Conservation (phyloP, 176 grass and related monocot genomes). For the Pontederia crassipes region DNA sequence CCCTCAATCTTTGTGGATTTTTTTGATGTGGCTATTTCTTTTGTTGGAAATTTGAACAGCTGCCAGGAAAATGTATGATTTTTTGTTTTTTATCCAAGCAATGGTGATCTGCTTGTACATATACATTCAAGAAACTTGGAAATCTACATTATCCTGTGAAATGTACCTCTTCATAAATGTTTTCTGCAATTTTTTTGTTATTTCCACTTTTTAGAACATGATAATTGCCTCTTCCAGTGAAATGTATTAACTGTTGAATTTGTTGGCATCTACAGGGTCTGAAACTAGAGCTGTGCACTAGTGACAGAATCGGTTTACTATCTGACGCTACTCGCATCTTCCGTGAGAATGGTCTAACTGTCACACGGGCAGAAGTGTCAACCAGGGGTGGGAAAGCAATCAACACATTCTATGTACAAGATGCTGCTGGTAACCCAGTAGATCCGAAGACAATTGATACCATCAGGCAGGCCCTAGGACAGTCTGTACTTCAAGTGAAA, state of each 20-base stretch:
- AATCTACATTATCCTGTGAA: no score
- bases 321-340: slow-evolving; percentile 17
- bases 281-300: slow-evolving; percentile 7
- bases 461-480: neutral
- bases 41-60: no score
- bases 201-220: neutral
- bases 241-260: neutral
- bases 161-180: no score
- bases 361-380: slow-evolving; percentile 7
- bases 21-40: no score
- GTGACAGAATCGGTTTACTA: slow-evolving; percentile 6
- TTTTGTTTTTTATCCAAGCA: no score
- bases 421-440: slow-evolving; percentile 5
- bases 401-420: slow-evolving; percentile 10
- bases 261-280: slow-evolving; percentile 2
- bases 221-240: neutral
- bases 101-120: no score
- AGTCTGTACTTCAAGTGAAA: slow-evolving; percentile 2
- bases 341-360: slow-evolving; percentile 10
- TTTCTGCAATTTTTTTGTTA: neutral
- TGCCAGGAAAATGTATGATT: no score
- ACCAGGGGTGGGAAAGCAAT: neutral
- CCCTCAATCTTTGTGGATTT: no score
- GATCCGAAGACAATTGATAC: slow-evolving; percentile 15
- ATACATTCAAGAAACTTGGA: no score